Evolutionary conservation across 108 stramenopile species (phyloP).

Genomic region (Stephanodiscus minutulus): DNA sequence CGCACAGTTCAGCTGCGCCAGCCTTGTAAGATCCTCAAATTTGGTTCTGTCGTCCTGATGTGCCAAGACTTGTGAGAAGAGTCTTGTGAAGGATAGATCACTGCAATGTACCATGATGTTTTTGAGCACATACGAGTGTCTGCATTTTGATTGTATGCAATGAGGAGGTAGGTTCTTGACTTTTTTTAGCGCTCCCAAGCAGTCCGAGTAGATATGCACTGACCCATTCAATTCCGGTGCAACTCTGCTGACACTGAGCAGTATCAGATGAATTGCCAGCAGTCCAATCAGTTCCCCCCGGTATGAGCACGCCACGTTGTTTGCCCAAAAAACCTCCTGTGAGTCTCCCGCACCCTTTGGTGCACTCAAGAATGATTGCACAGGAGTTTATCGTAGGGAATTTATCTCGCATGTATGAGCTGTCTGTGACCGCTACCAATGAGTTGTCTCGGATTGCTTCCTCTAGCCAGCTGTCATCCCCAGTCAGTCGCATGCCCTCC

Average conservation of each 20-base stretch:
- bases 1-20: background rate
- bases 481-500: background rate
- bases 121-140: conserved; percentile 17
- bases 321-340: conserved; percentile 6
- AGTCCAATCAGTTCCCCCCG: conserved; percentile 4
- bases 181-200: conserved; percentile 11
- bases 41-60: conserved; percentile 23
- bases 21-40: background rate
- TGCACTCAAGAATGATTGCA: conserved; percentile 16
- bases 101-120: conserved; percentile 26
- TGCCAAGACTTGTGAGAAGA: conserved; percentile 2
- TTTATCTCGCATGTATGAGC: background rate
- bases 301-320: conserved; percentile 1
- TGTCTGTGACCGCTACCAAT: conserved; percentile 12
- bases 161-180: conserved; percentile 1
- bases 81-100: conserved; percentile 4
- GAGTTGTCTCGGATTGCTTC: conserved; percentile 3
- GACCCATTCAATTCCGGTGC: background rate
- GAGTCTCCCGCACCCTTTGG: background rate
- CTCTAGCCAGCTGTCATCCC: background rate
- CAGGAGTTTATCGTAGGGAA: background rate
- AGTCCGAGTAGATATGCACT: conserved; percentile 24
- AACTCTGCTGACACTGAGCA: conserved; percentile 9
- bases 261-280: conserved; percentile 13
- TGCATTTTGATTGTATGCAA: conserved; percentile 13